Evolutionary conservation across 129 eudicot species (phyloP).

Genomic region (Pulicaria dysenterica): DNA sequence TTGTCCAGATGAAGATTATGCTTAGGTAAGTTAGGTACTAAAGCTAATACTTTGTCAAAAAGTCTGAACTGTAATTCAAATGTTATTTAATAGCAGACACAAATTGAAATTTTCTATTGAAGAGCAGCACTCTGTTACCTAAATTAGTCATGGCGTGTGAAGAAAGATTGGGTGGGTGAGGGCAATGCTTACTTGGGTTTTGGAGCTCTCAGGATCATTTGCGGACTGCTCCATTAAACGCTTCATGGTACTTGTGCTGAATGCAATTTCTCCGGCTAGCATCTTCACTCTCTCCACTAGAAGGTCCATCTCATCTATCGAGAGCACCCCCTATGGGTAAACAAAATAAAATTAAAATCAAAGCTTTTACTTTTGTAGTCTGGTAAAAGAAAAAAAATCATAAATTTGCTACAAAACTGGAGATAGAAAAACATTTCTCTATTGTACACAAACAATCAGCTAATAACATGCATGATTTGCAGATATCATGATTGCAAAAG

Average conservation of each 20-base stretch:
- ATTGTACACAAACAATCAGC: conserved; percentile 7
- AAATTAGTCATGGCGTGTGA: conserved; percentile 3
- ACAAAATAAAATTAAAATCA: conserved; percentile 22
- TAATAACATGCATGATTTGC: background rate
- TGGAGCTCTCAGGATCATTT: conserved; percentile 87
- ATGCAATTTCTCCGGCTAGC: conserved; percentile 99
- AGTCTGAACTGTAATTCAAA: background rate
- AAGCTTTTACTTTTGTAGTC: conserved; percentile 2
- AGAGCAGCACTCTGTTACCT: conserved; percentile 12
- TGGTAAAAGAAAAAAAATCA: background rate
- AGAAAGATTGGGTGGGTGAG: background rate
- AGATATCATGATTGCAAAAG: background rate
- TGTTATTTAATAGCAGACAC: conserved; percentile 9
- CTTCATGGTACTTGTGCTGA: conserved; percentile 86
- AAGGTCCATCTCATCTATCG: conserved; percentile 90
- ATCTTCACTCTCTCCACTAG: conserved; percentile 95
- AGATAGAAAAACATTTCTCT: background rate
- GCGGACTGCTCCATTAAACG: conserved; percentile 89
- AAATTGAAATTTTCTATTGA: background rate
- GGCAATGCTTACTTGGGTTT: conserved; percentile 52
- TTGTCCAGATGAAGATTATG: background rate
- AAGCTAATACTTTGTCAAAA: background rate
- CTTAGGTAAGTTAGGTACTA: background rate
- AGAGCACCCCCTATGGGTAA: conserved; percentile 61
- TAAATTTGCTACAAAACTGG: background rate